Conservation (phyloP, 2,329 filamentous ascomycete species). For the Aplosporella prunicola region DNA sequence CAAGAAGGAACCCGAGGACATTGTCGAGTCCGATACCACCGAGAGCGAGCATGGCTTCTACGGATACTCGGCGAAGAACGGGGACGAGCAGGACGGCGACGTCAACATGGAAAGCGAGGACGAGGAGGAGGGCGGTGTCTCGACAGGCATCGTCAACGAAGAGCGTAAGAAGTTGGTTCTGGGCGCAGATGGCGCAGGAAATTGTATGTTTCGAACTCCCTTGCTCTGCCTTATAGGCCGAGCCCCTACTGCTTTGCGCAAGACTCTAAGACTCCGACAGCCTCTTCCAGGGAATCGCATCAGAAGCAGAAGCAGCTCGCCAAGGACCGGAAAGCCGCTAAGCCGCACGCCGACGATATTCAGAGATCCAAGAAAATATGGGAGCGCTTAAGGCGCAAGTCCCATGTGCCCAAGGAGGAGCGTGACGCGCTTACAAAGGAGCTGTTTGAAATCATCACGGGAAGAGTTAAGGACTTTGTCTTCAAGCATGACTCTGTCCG, state of each 20-base stretch:
- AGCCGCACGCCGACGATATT: conserved; percentile 85
- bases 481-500: conserved; percentile 98
- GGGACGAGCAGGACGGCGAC: conserved; percentile 16
- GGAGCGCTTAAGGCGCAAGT: conserved; percentile 88
- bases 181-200: not conserved
- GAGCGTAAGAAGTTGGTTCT: conserved; percentile 11
- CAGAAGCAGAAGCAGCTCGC: conserved; percentile 84
- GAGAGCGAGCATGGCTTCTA: conserved; percentile 28
- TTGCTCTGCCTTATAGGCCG: too few relatives aligned
- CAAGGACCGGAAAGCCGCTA: conserved; percentile 81
- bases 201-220: too few relatives aligned
- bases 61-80: conserved; percentile 24
- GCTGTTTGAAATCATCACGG: conserved; percentile 84
- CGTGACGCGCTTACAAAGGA: conserved; percentile 78
- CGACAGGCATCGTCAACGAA: conserved; percentile 11
- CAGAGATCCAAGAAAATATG: conserved; percentile 90
- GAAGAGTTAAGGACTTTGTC: conserved; percentile 86
- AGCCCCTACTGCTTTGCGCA: not conserved
- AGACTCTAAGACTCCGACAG: conserved; percentile 28
- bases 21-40: conserved; percentile 28
- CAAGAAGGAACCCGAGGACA: conserved; percentile 25
- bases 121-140: conserved; percentile 3
- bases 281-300: conserved; percentile 75
- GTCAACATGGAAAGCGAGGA: conserved; percentile 9
- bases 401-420: conserved; percentile 83